Evolutionary conservation across 768 basidiomycete species (phyloP), one percentile per base, ranked within the genome.

Genomic region (Rhodocollybia butyracea): DNA sequence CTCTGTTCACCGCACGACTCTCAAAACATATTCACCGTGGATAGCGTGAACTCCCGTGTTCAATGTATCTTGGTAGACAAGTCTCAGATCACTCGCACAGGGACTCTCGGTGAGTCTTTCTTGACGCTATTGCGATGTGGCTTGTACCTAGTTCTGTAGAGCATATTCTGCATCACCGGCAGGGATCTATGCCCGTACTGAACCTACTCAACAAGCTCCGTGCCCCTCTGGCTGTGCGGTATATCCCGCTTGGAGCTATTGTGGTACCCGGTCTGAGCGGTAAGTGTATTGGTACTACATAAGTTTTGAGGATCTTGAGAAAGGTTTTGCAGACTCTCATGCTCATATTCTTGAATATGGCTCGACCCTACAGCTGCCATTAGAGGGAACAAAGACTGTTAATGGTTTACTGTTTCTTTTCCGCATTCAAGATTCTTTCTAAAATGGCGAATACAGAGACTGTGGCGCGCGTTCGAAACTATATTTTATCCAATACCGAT

Each of bases 321-420:
- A 29, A 12, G 1, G n/a, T 21, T 55, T 45, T n/a, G n/a, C 60
- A 88, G 90, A 92, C 69, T 87, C 89, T 3, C 90, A 92, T 69
- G 85, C 76, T 0, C 90, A 93, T 63, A 81, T 89, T 31, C 73
- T 93, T 2, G 88, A 89, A 67, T 90, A 91, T 63, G 91, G 91
- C 12, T 84, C 84, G 21, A 79, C 77, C 29, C 76, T 77, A 43
- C 75, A 82, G 55, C 76, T 91, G 39, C 79, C 85, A 45, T 73
- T 94, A 5, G 84, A 83, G 65, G 82, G 83, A 38, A 80, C 84
- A 2, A 73, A 71, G 40, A 82, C 80, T 3, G 73, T 85, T 22
- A 66, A 77, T 76, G 89, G 88, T 81, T 52, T 36, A 24, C 46
- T 53, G 21, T 46, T 21, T 24, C 29, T 26, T 21, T 17, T 58